Percentiles rank a stretch among this genome's conserved stretches.
Evolutionary conservation across 2,329 filamentous ascomycete species (phyloP).

Genomic region (Dendryphion nanum): DNA sequence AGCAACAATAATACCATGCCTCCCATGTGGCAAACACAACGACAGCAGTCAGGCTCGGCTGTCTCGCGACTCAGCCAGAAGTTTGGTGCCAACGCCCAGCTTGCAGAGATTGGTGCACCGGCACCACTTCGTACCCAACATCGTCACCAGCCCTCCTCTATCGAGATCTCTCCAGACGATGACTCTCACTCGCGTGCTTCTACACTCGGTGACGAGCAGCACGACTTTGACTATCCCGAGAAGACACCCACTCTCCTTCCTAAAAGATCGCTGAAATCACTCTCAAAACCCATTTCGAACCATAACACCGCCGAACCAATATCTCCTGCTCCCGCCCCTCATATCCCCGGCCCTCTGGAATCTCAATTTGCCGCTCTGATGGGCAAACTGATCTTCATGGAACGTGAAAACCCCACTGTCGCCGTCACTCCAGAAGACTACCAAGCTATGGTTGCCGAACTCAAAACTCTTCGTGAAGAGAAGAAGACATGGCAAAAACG

Average conservation of each 20-base stretch:
- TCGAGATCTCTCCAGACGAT: conserved; percentile 23
- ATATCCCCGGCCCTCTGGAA: conserved; percentile 35
- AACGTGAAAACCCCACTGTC: conserved; percentile 30
- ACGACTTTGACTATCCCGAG: conserved; percentile 26
- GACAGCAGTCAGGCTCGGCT: conserved; percentile 17
- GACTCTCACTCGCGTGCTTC: conserved; percentile 31
- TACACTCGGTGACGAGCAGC: conserved; percentile 32
- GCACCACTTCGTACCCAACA: conserved; percentile 14
- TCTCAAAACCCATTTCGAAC: conserved; percentile 7
- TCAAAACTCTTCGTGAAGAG: conserved; percentile 37
- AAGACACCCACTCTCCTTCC: conserved; percentile 27
- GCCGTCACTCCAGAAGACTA: conserved; percentile 41
- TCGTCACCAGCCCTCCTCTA: conserved; percentile 8
- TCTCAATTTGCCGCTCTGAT: conserved; percentile 37
- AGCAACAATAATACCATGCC: conserved; percentile 17
- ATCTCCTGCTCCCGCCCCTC: conserved; percentile 18
- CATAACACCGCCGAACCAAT: conserved; percentile 11
- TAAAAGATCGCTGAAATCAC: conserved; percentile 4
- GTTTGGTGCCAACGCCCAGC: conserved; percentile 11
- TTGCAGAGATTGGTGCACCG: conserved; percentile 12
- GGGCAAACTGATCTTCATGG: conserved; percentile 38
- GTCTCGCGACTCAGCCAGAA: conserved; percentile 25
- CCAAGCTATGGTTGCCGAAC: conserved; percentile 23
- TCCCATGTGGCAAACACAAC: conserved; percentile 26
- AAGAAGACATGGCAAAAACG: conserved; percentile 36